Conservation (phyloP, 352 stramenopile genomes). For the Phytopythium mirpurense region DNA sequence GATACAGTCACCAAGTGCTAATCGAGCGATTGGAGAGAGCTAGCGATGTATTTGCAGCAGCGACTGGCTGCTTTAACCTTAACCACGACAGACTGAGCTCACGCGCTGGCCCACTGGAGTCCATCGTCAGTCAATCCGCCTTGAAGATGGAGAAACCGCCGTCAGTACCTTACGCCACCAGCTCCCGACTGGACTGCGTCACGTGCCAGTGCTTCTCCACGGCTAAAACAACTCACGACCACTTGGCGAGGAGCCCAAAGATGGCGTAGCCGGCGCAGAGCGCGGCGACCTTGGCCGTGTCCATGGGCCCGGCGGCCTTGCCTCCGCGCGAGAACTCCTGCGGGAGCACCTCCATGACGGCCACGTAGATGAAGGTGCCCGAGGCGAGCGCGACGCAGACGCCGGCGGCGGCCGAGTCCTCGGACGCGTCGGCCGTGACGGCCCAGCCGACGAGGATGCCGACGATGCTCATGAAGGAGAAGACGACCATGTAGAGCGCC, state of each 20-base stretch:
- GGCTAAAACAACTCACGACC: no score
- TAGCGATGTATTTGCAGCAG: no score
- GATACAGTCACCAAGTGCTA: no score
- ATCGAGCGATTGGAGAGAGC: no score
- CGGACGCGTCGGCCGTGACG: slow-evolving; percentile 50
- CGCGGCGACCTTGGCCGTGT: slow-evolving; percentile 40
- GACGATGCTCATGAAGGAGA: slow-evolving; percentile 57
- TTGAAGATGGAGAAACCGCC: no score
- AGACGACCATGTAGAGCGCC: slow-evolving; percentile 59
- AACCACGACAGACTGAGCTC: no score
- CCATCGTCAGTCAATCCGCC: no score
- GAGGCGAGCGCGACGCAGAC: slow-evolving; percentile 67
- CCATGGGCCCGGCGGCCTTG: slow-evolving; percentile 12
- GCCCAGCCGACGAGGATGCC: slow-evolving; percentile 58
- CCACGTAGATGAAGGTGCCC: slow-evolving; percentile 83
- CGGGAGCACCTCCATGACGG: slow-evolving; percentile 83
- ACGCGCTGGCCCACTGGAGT: no score
- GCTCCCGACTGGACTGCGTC: no score
- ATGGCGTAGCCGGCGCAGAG: slow-evolving; percentile 65
- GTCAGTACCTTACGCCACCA: no score
- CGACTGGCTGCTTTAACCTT: no score
- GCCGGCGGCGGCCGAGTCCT: slow-evolving; percentile 40
- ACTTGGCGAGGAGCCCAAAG: slow-evolving; percentile 76
- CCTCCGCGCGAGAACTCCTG: slow-evolving; percentile 65
- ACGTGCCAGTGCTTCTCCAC: no score